Evolutionary conservation across 768 basidiomycete genomes (phyloP).

Genomic region (Jaapia argillacea): DNA sequence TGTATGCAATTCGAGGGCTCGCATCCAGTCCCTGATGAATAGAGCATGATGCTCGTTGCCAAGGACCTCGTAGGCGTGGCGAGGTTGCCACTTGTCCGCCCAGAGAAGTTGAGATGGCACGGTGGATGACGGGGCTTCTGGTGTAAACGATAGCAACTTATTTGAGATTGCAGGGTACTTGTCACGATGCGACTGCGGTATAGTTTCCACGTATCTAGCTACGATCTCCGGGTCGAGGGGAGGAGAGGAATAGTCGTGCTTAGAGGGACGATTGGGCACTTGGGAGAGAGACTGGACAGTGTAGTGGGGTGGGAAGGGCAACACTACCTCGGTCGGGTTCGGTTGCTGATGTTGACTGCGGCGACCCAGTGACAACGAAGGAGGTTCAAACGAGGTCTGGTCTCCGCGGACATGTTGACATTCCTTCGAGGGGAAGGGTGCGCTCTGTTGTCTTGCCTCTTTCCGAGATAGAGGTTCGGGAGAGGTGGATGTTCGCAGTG

Average conservation of each 20-base stretch:
- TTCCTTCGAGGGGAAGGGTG: slow-evolving; percentile 38
- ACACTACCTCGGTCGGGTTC: no score
- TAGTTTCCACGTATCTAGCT: not conserved
- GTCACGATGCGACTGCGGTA: not conserved
- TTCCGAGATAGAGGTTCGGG: slow-evolving; percentile 1
- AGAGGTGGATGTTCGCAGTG: slow-evolving; percentile 9
- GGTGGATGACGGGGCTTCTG: slow-evolving; percentile 2
- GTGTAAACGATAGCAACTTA: not conserved
- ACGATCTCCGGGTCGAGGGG: slow-evolving; percentile 4
- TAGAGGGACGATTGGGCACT: slow-evolving; percentile 10
- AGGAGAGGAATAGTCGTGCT: slow-evolving; percentile 4
- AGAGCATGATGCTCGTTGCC: slow-evolving; percentile 65
- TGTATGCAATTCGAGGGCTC: slow-evolving; percentile 54
- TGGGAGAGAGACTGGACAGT: no score
- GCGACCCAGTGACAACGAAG: no score
- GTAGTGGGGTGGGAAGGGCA: no score
- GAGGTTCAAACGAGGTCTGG: slow-evolving; percentile 36
- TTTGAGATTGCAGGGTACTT: not conserved
- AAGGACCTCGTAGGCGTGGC: slow-evolving; percentile 61
- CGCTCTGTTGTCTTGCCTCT: slow-evolving; percentile 7
- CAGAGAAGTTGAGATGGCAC: slow-evolving; percentile 39
- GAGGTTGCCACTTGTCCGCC: slow-evolving; percentile 70
- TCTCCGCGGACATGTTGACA: slow-evolving; percentile 55
- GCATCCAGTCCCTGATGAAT: slow-evolving; percentile 74
- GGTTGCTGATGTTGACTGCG: no score